Evolutionary conservation across 1,139 yeast species (phyloP).

Genomic region (Diutina sp.): DNA sequence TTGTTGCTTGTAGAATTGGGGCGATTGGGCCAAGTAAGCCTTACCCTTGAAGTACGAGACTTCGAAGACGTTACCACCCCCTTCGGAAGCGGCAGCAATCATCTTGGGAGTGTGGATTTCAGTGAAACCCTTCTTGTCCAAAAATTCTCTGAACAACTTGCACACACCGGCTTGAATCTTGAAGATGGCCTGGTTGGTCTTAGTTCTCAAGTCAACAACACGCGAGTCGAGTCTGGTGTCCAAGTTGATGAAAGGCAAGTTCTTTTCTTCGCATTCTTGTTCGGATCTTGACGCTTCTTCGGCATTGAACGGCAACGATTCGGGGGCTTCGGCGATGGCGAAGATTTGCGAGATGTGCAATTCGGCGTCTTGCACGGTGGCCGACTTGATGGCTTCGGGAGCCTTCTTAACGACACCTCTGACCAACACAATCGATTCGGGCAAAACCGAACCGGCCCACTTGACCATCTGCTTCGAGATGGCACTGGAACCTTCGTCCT

Average conservation of each 20-base stretch:
- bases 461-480: conserved; percentile 93
- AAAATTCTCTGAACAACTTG: conserved; percentile 78
- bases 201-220: conserved; percentile 92
- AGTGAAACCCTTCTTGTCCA: conserved; percentile 52
- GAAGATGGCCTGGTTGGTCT: conserved; percentile 95
- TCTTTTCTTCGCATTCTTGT: conserved; percentile 85
- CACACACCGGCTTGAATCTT: conserved; percentile 86
- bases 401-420: conserved; percentile 78
- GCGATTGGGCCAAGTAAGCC: conserved; percentile 94
- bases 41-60: conserved; percentile 83
- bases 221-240: conserved; percentile 94
- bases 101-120: conserved; percentile 96
- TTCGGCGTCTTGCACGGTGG: conserved; percentile 87
- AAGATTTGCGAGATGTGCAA: conserved; percentile 61
- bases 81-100: conserved; percentile 92
- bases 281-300: conserved; percentile 97
- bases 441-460: conserved; percentile 79
- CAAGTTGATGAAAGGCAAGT: conserved; percentile 85
- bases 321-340: conserved; percentile 80
- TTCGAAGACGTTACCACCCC: conserved; percentile 95
- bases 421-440: conserved; percentile 86
- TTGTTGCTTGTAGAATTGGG: conserved; percentile 96
- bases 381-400: conserved; percentile 77
- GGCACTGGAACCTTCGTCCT: conserved; percentile 18
- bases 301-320: conserved; percentile 81